Evolutionary conservation across 2,329 filamentous ascomycete species (phyloP), one percentile per base, ranked within the genome.

Genomic region (Epicoccum nigrum): DNA sequence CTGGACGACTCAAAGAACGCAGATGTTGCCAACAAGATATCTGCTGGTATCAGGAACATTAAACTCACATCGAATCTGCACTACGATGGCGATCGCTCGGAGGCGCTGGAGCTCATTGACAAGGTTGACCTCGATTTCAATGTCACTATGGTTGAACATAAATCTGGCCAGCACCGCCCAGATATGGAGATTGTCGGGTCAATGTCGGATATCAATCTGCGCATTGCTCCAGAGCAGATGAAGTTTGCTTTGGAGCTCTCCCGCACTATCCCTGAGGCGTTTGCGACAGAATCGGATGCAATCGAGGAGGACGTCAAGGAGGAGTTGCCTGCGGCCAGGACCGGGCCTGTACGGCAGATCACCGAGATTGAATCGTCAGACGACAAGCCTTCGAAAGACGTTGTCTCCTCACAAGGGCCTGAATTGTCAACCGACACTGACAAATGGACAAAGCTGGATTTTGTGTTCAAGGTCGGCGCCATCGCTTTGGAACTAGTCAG

Each of bases 31-130:
- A 99, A 96, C 80, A 92, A 95, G 69, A 83, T 99, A 13, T 89
- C 89, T 2, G 88, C 92, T 15, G 94, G 94, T 17, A 93, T 99
- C 60, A 85, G 93, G 45, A 96, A 99, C 55, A 91, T 97, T 54
- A 86, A 90, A 27, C 78, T 99, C 21, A 97, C 91, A 0, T 97
- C 93, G 0, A 86, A 90, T 46, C 91, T 97, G 66, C 84, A 96
- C 69, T 97, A 95, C 63, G 74, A 84, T 0, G 81, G 86, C 2
- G 83, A 86, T 27, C 76, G 83, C 49, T 84, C 85, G 0, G 94
- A 99, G 72, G 92, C 96, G 70, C 79, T 99, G 7, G 91, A 99
- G 70, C 88, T 99, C 78, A 96, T 99, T 62, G 92, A 99, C 66
- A 92, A 97, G 63, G 92, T 99, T 11, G 94, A 99, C 69, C 79